Evolutionary conservation across 768 basidiomycete species (phyloP).

Genomic region (Pluteus cervinus): DNA sequence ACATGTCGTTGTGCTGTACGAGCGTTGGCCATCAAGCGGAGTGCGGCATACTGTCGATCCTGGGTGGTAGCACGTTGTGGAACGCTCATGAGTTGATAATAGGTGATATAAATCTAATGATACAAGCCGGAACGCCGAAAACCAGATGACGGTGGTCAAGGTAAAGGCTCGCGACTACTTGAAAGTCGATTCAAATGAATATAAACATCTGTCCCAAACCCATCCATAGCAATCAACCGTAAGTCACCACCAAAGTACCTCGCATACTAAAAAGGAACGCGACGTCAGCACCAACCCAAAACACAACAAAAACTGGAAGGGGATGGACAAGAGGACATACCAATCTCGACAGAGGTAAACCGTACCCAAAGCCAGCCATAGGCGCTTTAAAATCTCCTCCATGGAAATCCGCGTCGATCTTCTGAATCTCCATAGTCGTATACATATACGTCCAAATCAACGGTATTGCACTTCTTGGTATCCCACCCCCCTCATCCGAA

Average conservation of each 20-base stretch:
- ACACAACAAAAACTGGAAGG: not conserved
- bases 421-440: constrained; percentile 75
- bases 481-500: constrained; percentile 94
- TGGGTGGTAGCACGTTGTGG: too few relatives aligned
- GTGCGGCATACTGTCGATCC: too few relatives aligned
- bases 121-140: too few relatives aligned
- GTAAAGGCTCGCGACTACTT: constrained; percentile 76
- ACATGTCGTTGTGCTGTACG: too few relatives aligned
- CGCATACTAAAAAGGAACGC: constrained; percentile 65
- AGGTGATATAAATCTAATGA: too few relatives aligned
- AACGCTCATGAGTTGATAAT: too few relatives aligned
- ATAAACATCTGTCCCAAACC: constrained; percentile 93
- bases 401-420: constrained; percentile 72
- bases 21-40: too few relatives aligned
- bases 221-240: constrained; percentile 95
- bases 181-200: constrained; percentile 86
- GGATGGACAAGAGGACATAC: constrained; percentile 41
- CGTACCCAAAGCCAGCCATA: constrained; percentile 97
- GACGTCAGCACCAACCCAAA: too few relatives aligned
- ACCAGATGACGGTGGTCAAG: too few relatives aligned
- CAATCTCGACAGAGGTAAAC: constrained; percentile 85
- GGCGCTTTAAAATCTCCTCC: constrained; percentile 93
- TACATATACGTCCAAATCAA: constrained; percentile 99
- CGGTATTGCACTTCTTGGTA: constrained; percentile 81
- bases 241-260: constrained; percentile 94